Evolutionary conservation across 192 early-diverging fungal genomes (phyloP).

Genomic region (Thoreauomyces humboldtii): DNA sequence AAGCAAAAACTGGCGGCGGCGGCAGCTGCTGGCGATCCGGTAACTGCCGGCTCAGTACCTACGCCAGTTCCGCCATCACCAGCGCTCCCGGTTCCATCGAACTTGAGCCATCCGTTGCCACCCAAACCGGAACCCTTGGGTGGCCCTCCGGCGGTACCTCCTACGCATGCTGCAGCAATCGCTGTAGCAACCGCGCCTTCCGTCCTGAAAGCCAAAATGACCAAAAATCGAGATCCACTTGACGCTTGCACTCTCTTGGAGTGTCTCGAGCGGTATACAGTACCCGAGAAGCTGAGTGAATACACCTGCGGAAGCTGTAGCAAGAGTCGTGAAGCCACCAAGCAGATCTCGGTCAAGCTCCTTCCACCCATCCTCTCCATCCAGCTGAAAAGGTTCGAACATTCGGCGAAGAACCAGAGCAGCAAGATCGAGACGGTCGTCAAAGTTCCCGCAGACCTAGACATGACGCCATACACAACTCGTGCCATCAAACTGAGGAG

Average conservation of each 20-base stretch:
- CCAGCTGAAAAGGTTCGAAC: conserved; percentile 93
- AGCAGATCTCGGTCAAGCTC: conserved; percentile 82
- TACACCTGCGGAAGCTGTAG: conserved; percentile 14
- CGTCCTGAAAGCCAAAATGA: background rate
- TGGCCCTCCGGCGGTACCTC: too few relatives aligned
- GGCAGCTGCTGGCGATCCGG: too few relatives aligned
- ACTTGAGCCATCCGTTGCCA: too few relatives aligned
- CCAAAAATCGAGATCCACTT: background rate
- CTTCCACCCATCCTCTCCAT: conserved; percentile 87
- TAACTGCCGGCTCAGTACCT: too few relatives aligned
- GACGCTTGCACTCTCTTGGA: conserved; percentile 50
- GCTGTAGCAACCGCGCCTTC: too few relatives aligned
- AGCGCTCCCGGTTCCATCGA: too few relatives aligned
- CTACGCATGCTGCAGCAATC: too few relatives aligned
- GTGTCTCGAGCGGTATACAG: conserved; percentile 75
- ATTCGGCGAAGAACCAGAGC: conserved; percentile 49
- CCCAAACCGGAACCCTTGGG: too few relatives aligned
- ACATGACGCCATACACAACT: conserved; percentile 90
- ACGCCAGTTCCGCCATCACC: too few relatives aligned
- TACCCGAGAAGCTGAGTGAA: conserved; percentile 76
- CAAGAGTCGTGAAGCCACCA: conserved; percentile 66
- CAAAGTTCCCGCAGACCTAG: conserved; percentile 75
- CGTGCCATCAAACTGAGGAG: conserved; percentile 41
- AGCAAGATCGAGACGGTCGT: conserved; percentile 87
- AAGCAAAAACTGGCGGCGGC: conserved; percentile 1